These are phyloP conservation scores for Hypoxylon subgilvum DNA, from an alignment of 495 filamentous ascomycete species.

Conservation along the genomic window DNA sequence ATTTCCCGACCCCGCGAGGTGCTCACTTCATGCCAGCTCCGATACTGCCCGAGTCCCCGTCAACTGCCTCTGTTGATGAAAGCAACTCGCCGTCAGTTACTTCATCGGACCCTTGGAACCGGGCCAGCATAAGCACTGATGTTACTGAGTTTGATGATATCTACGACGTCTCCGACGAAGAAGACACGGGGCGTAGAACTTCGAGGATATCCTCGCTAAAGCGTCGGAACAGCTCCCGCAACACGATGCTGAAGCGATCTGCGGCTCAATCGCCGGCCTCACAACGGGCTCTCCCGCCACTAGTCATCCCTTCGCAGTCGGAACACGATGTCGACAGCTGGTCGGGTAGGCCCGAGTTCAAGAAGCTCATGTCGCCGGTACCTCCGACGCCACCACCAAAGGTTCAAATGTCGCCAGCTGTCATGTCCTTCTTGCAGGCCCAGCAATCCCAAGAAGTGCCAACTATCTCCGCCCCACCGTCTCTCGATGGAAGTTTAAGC, in stretches of 20 bases:
- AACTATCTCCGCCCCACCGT: constrained; percentile 78
- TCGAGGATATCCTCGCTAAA: constrained; percentile 43
- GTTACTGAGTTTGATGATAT: constrained; percentile 80
- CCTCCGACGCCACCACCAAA: constrained; percentile 77
- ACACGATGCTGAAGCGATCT: constrained; percentile 38
- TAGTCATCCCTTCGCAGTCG: constrained; percentile 68
- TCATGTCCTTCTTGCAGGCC: constrained; percentile 66
- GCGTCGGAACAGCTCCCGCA: constrained; percentile 44
- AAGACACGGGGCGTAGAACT: constrained; percentile 36
- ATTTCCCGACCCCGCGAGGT: constrained; percentile 66
- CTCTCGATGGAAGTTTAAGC: constrained; percentile 83
- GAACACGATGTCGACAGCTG: constrained; percentile 42
- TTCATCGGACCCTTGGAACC: constrained; percentile 60
- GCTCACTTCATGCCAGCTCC: constrained; percentile 63
- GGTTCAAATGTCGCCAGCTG: constrained; percentile 77
- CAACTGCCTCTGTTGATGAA: constrained; percentile 52
- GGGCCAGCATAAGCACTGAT: constrained; percentile 59
- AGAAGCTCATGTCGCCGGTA: constrained; percentile 70
- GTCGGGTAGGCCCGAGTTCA: constrained; percentile 52
- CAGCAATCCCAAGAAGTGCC: constrained; percentile 65
- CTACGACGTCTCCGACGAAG: constrained; percentile 81
- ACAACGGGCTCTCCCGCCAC: constrained; percentile 63
- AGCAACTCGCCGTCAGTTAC: constrained; percentile 57
- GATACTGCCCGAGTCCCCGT: constrained; percentile 55
- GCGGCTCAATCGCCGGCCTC: constrained; percentile 38